A percentile compares a stretch with the other conserved stretches of the same genome.
Evolutionary conservation across 225 moss, liverwort and hornwort species (phyloP).

Genomic region (Polytrichum formosum): DNA sequence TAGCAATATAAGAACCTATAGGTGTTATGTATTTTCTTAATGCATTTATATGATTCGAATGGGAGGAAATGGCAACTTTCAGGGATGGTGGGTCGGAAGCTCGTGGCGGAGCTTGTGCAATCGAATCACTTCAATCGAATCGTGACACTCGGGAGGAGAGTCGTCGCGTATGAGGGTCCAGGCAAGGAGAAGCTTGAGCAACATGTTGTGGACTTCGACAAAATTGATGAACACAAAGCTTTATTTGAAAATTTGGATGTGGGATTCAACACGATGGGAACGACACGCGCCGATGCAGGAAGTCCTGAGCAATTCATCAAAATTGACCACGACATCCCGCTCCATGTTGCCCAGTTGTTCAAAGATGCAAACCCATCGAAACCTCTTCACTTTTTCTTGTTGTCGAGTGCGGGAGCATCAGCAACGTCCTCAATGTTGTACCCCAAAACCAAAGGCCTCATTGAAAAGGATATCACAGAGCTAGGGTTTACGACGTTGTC

Average conservation of each 20-base stretch:
- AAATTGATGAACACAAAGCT: conserved; percentile 44
- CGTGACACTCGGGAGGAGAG: conserved; percentile 46
- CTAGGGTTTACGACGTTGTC: conserved; percentile 35
- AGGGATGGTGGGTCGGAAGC: conserved; percentile 54
- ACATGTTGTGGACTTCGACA: conserved; percentile 57
- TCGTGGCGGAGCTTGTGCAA: conserved; percentile 55
- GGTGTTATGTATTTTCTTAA: neutral
- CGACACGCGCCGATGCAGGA: conserved; percentile 45
- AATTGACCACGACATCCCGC: conserved; percentile 52
- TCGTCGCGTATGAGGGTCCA: conserved; percentile 50
- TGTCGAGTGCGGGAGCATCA: conserved; percentile 27
- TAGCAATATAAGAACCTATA: neutral
- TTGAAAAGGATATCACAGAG: conserved; percentile 41
- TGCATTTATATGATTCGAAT: neutral
- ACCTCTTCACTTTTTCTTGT: conserved; percentile 31
- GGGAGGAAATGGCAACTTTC: neutral
- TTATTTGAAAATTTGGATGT: conserved; percentile 44
- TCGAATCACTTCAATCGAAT: conserved; percentile 37
- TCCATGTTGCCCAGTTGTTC: conserved; percentile 44
- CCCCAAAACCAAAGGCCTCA: conserved; percentile 43
- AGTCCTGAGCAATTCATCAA: conserved; percentile 45
- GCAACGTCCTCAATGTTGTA: conserved; percentile 38
- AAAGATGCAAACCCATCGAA: conserved; percentile 49
- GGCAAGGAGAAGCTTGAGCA: conserved; percentile 64
- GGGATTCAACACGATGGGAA: conserved; percentile 60